Percentiles rank a stretch among this genome's conserved stretches.
These are phyloP conservation scores for Hymenoscyphus scutula DNA, from an alignment of 2,329 filamentous ascomycete species.

Conservation along the genomic window DNA sequence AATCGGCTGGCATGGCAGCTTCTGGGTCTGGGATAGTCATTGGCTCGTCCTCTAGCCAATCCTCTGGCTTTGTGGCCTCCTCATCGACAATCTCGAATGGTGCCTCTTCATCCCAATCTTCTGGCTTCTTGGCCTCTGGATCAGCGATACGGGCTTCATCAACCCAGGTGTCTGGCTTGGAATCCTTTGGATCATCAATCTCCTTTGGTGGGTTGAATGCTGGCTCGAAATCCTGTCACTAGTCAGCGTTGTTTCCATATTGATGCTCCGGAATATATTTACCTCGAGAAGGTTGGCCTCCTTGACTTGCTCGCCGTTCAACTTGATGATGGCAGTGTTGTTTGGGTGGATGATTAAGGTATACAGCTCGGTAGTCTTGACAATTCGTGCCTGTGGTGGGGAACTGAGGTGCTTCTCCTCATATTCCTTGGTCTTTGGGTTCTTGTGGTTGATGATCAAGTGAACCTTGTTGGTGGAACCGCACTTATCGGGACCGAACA, in stretches of 20 bases:
- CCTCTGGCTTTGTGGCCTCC: constrained; percentile 84
- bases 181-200: constrained; percentile 92
- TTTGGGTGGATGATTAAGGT: constrained; percentile 95
- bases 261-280: neutral
- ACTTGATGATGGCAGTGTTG: constrained; percentile 90
- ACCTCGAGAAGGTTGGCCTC: constrained; percentile 81
- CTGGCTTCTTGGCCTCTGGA: constrained; percentile 91
- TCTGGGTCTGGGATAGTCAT: constrained; percentile 83
- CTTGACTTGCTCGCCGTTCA: constrained; percentile 86
- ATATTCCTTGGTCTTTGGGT: constrained; percentile 99
- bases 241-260: neutral
- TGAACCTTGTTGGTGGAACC: constrained; percentile 97
- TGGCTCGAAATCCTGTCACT: constrained; percentile 71
- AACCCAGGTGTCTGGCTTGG: constrained; percentile 94
- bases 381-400: constrained; percentile 80
- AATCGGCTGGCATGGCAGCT: constrained; percentile 96
- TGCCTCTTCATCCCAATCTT: constrained; percentile 92
- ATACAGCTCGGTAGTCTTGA: constrained; percentile 93
- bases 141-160: constrained; percentile 89
- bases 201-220: constrained; percentile 92
- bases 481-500: constrained; percentile 99
- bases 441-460: constrained; percentile 99
- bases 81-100: constrained; percentile 95
- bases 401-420: constrained; percentile 97
- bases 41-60: constrained; percentile 93